Evolutionary conservation across 2,329 filamentous ascomycete species (phyloP), one percentile per base, ranked within the genome.

Genomic region (Ceratocystis papillata): DNA sequence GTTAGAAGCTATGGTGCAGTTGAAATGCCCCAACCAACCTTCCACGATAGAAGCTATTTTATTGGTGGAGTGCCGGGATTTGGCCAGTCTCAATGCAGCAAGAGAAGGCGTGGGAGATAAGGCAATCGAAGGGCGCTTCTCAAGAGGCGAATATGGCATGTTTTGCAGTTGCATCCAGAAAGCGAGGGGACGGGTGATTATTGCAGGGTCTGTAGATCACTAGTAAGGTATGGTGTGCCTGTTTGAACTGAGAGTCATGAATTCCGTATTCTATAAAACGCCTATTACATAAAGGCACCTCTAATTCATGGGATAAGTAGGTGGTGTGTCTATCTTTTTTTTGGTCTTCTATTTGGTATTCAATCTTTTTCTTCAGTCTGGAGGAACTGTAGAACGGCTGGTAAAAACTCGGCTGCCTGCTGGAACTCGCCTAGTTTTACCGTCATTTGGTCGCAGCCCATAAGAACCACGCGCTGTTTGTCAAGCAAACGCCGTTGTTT

Each of bases 371-470:
- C 66, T 10, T 68, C 65, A 62, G 74, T 77, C 67, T 80, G 79
- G 70, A 87, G 80, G 68, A 88, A 73, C 64, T 59, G 69, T 70
- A 73, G 69, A 59, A 89, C 71, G 20, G 84, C 84, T 12, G 82
- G 82, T 67, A 83, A 78, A 71, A 84, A 88, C 69, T 79, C 79
- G 70, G 84, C 83, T 60, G 89, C 79, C 74, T 86, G 80, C 68
- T 81, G 81, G 69, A 90, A 88, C 70, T 90, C 87, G 7, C 85
- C 83, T 37, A 91, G 76, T 73, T 80, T 84, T 50, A 91, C 83
- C 4, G 82, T 78, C 88, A 93, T 93, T 70, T 89, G 85, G 72
- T 94, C 89, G 74, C 90, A 90, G 1, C 87, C 89, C 66, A 91
- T 81, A 67, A 89, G 79, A 17, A 90, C 83, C 48, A 85, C 83